Base-by-base conservation (phyloP, 805 yeast genomes). In the Starmera amethionina region DNA sequence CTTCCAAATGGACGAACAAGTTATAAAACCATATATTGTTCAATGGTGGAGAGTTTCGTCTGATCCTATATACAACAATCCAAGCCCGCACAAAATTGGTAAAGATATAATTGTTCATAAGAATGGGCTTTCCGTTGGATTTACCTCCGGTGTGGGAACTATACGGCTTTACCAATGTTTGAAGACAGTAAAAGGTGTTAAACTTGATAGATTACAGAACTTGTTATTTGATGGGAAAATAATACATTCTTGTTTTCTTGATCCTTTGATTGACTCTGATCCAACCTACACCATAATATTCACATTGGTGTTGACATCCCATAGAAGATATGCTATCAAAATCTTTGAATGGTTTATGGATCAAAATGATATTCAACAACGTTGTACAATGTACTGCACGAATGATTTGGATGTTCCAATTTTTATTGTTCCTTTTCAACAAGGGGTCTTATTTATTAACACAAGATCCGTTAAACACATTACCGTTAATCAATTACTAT, bases 41-140 rank as follows among this genome's bases (percentile, higher is more conserved):
- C 76, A 72, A 45, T 70, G 75, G 75, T 72, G 76, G 77, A 63
- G 45, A 52, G 30, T 51, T 51, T 33, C 45, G 40, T 25, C 32
- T n/a, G 22, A 27, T 9, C 29, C 27, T 22, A 19, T 28, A 19
- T 28, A 34, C 13, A 14, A n/a, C 9, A 35, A 31, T 36, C 18
- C 31, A 40, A 16, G 55, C 52, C 22, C 42, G 51, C 35, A 47
- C 41, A 25, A 50, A 44, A 43, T 47, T 32, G 61, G 62, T 5
- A 46, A 43, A 28, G 48, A 55, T 4, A 45, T 70, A 15, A 32
- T 50, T 1, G 50, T 70, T 0, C 73, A 71, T 41, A 36, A 54
- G 0, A 53, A 66, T 0, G 74, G 76, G 0, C 44, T 54, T 8
- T 58, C 69, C 0, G 62, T 61, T 30, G 67, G 67, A 1, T 53